Base-by-base conservation (phyloP, 805 yeast species). In the Candida oleophila region DNA sequence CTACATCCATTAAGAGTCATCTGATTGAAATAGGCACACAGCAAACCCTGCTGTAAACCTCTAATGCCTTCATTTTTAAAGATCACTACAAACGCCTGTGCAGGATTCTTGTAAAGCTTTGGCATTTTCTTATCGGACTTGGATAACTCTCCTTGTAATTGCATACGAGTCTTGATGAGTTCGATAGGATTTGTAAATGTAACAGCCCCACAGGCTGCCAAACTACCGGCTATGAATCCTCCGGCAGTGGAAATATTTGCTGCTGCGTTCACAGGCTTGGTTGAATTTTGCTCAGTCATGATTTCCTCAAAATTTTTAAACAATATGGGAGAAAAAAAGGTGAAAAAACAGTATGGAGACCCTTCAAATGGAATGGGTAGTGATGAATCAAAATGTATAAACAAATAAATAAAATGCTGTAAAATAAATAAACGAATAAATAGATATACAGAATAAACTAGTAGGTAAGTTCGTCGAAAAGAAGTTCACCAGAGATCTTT, bases 151-250 rank as follows among this genome's bases (percentile, higher is more conserved):
- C 99, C 99, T 66, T 94, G 97, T 41, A 94, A 73, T 66, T 94
- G 99, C 96, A 92, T 87, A 69, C 98, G 75, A 7, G 96, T 94
- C 70, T 94, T 94, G 55, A 92, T 89, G 51, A 94, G 74, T 66
- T 94, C 99, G 52, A 94, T 85, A 4, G 99, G 99, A 63, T 94
- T 94, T 3, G 98, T 91, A 62, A 92, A 84, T 0, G 97, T 92
- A 39, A 94, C 99, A 0, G 99, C 98, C 45, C 96, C 94, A 72
- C 98, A 91, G 2, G 98, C 97, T 2, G 99, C 99, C 14, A 87
- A 48, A 7, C 94, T 96, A 46, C 97, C 97, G 3, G 97, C 96
- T 3, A 83, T 58, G 57, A 91, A 89, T 1, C 96, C 95, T 18
- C 95, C 95, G 11, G 74, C 53, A 2, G 88, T 81, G 35, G 84